These are phyloP conservation scores for Marasmius tenuissimus DNA, from an alignment of 1,284 basidiomycete species.

Conservation along the genomic window DNA sequence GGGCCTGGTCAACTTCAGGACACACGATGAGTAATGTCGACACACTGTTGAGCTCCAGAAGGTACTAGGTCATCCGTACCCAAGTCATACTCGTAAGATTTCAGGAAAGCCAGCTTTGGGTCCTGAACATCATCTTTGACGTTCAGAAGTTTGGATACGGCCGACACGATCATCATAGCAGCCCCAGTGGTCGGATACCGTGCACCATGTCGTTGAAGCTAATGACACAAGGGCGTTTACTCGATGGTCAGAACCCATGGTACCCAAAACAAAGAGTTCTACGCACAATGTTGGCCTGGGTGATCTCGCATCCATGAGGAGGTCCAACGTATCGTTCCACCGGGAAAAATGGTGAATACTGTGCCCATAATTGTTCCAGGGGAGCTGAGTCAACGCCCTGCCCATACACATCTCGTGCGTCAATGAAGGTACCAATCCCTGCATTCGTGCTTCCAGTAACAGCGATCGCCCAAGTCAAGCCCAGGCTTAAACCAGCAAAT, in stretches of 20 bases:
- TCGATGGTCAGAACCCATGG: slow-evolving; percentile 10
- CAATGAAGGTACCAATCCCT: neutral
- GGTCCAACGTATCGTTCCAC: slow-evolving; percentile 45
- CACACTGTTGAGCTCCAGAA: slow-evolving; percentile 73
- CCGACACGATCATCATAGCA: slow-evolving; percentile 41
- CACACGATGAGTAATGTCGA: slow-evolving; percentile 14
- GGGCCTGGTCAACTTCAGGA: slow-evolving; percentile 1
- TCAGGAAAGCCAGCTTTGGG: slow-evolving; percentile 59
- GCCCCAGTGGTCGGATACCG: slow-evolving; percentile 71
- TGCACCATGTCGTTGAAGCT: slow-evolving; percentile 87
- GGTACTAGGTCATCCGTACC: slow-evolving; percentile 61
- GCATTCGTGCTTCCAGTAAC: neutral
- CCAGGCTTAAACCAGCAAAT: too few species aligned
- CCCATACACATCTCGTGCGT: neutral
- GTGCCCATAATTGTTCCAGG: slow-evolving; percentile 44
- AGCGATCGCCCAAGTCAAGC: neutral
- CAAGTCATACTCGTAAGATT: slow-evolving; percentile 61
- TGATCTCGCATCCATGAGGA: slow-evolving; percentile 51
- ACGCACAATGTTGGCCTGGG: slow-evolving; percentile 67
- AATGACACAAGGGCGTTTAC: neutral
- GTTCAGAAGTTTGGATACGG: slow-evolving; percentile 52
- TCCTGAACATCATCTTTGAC: slow-evolving; percentile 42
- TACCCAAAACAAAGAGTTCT: neutral
- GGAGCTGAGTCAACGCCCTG: neutral
- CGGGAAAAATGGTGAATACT: slow-evolving; percentile 60